phyloP scores from a whole-genome alignment of 139 green algal species.

The Coelastrella sp. region DNA sequence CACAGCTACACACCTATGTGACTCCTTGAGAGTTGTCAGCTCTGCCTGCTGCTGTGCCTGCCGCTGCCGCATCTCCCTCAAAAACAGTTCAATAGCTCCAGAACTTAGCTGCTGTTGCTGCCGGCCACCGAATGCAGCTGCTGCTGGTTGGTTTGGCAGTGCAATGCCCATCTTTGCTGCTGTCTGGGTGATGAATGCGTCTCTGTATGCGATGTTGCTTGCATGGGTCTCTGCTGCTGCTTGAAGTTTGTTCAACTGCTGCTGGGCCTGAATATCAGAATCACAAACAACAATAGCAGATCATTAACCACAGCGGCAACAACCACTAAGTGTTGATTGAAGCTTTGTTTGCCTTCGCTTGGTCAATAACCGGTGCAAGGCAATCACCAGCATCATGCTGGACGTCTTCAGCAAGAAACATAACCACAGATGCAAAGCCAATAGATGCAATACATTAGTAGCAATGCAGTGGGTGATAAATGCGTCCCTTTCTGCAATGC shows the following conservation, averaged over 20 bases:
- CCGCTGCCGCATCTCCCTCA: constrained; percentile 4
- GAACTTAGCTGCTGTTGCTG: neutral
- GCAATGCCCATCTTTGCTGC: constrained; percentile 15
- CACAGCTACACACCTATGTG: constrained; percentile 2
- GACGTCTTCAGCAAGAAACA: too few relatives aligned
- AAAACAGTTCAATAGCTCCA: constrained; percentile 11
- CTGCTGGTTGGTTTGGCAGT: neutral
- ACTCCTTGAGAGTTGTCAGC: neutral
- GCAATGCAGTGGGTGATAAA: too few relatives aligned
- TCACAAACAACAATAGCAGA: neutral
- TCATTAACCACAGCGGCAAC: too few relatives aligned
- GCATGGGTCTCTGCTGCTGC: constrained; percentile 30
- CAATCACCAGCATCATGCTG: too few relatives aligned
- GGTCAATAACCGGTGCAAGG: too few relatives aligned
- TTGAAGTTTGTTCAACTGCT: constrained; percentile 20
- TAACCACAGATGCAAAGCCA: too few relatives aligned
- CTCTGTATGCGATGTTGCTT: constrained; percentile 29
- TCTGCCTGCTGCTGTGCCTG: constrained; percentile 7
- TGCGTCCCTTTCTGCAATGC: too few relatives aligned
- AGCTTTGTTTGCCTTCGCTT: too few relatives aligned
- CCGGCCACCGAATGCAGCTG: neutral
- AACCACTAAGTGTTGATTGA: too few relatives aligned
- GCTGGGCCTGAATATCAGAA: neutral
- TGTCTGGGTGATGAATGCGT: constrained; percentile 18
- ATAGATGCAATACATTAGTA: too few relatives aligned